Conservation (phyloP, 495 filamentous ascomycete genomes). For the Pseudomonodictys pantanalensis region DNA sequence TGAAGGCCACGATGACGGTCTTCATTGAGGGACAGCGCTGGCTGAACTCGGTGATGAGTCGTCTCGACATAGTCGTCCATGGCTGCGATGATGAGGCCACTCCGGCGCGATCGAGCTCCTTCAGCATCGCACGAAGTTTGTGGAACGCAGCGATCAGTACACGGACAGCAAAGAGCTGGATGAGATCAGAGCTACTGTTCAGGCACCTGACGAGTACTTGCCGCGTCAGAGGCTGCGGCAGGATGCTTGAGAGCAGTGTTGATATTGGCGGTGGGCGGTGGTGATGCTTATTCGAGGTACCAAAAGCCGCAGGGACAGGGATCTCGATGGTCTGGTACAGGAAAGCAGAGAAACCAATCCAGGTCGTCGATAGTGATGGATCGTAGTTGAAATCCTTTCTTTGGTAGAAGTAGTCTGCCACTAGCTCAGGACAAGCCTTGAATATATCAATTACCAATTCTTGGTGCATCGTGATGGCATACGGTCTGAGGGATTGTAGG, state of each 20-base stretch:
- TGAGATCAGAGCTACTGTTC: slow-evolving; percentile 66
- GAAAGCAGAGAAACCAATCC: slow-evolving; percentile 89
- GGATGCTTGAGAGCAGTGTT: slow-evolving; percentile 82
- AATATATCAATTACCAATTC: slow-evolving; percentile 80
- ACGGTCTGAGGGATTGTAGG: slow-evolving; percentile 74
- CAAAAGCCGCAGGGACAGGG: slow-evolving; percentile 67
- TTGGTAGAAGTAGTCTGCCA: slow-evolving; percentile 77
- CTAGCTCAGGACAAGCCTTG: slow-evolving; percentile 73
- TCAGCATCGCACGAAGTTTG: slow-evolving; percentile 65
- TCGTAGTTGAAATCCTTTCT: slow-evolving; percentile 82
- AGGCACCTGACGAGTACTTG: slow-evolving; percentile 75
- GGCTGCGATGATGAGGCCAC: slow-evolving; percentile 42
- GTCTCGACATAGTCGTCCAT: slow-evolving; percentile 64
- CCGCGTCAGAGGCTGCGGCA: slow-evolving; percentile 78
- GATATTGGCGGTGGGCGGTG: slow-evolving; percentile 65
- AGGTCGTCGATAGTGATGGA: slow-evolving; percentile 84
- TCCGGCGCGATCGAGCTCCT: slow-evolving; percentile 52
- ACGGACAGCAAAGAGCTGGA: slow-evolving; percentile 78
- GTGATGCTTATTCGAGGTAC: slow-evolving; percentile 65
- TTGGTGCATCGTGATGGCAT: slow-evolving; percentile 74
- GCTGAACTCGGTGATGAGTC: slow-evolving; percentile 71
- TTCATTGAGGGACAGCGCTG: slow-evolving; percentile 74
- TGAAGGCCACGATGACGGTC: slow-evolving; percentile 67
- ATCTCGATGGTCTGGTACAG: slow-evolving; percentile 74
- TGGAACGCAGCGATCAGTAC: slow-evolving; percentile 73